Evolutionary conservation across 371 early-diverging fungal genomes (phyloP).

Genomic region (Lichtheimia ramosa): DNA sequence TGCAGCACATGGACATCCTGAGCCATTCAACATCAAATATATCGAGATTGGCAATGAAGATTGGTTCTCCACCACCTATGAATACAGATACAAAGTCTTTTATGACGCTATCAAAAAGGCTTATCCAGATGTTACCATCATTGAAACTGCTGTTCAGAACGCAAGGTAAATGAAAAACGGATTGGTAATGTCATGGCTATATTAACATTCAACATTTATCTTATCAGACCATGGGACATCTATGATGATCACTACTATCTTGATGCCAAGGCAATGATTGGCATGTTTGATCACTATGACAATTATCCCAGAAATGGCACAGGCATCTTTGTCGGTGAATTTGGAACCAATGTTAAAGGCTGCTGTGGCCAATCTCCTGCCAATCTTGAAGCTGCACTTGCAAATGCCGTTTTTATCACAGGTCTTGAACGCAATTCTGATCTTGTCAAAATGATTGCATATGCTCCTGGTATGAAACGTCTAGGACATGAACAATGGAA

Average conservation of each 20-base stretch:
- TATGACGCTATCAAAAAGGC: constrained; percentile 21
- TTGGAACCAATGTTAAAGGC: constrained; percentile 19
- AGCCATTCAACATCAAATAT: constrained; percentile 19
- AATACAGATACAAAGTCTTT: constrained; percentile 20
- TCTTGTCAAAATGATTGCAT: constrained; percentile 24
- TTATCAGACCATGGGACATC: not conserved
- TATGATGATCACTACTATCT: constrained; percentile 11
- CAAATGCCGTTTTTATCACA: constrained; percentile 18
- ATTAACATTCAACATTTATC: not conserved
- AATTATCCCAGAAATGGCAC: constrained; percentile 21
- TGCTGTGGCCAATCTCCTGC: constrained; percentile 20
- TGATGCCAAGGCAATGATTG: constrained; percentile 10
- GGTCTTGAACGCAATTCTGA: constrained; percentile 27
- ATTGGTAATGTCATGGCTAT: not conserved
- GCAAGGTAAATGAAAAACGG: not conserved
- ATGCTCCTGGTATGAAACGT: constrained; percentile 20
- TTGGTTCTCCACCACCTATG: constrained; percentile 18
- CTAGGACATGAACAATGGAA: constrained; percentile 25
- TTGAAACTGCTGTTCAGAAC: constrained; percentile 14
- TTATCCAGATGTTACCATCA: constrained; percentile 15
- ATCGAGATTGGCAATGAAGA: constrained; percentile 25
- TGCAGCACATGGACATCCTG: constrained; percentile 17
- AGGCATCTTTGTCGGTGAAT: constrained; percentile 21
- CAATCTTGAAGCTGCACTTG: constrained; percentile 20
- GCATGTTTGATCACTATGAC: constrained; percentile 15